These are phyloP conservation scores for Salix dunnii DNA, from an alignment of 345 rosid genomes.

Conservation along the genomic window DNA sequence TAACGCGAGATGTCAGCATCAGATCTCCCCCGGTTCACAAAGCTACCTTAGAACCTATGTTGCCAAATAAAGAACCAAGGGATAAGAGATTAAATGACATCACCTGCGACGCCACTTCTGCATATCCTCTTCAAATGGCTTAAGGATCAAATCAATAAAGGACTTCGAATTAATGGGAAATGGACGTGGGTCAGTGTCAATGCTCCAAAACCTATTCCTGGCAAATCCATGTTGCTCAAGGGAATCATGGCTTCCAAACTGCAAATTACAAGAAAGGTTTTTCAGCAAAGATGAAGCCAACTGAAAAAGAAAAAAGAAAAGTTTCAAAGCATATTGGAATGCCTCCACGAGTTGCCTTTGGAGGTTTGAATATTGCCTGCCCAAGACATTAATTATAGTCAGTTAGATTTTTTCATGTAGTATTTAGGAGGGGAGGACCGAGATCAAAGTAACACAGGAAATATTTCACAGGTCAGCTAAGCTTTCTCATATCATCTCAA, in stretches of 20 bases:
- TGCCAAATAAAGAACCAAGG: neutral
- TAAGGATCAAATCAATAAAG: too few species aligned
- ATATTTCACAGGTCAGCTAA: too few species aligned
- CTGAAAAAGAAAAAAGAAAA: slow-evolving; percentile 18
- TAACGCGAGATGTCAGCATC: slow-evolving; percentile 75
- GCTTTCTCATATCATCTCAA: too few species aligned
- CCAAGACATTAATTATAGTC: slow-evolving; percentile 14
- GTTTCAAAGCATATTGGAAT: slow-evolving; percentile 73
- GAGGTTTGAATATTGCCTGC: slow-evolving; percentile 75
- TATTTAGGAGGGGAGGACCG: neutral
- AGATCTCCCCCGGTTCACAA: slow-evolving; percentile 76
- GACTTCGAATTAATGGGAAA: too few species aligned
- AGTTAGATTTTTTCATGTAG: neutral
- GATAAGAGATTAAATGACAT: slow-evolving; percentile 10
- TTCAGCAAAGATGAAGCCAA: slow-evolving; percentile 9
- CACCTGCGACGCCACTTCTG: too few species aligned
- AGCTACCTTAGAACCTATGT: slow-evolving; percentile 37
- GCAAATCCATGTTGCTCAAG: too few species aligned
- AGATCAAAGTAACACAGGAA: neutral
- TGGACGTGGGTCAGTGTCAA: too few species aligned
- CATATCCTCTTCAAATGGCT: too few species aligned
- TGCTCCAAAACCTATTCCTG: too few species aligned
- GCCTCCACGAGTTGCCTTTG: slow-evolving; percentile 92
- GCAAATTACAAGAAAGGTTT: too few species aligned
- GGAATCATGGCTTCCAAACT: too few species aligned